Base-by-base conservation (phyloP, 768 basidiomycete genomes). In the Rhizopogon roseolus region DNA sequence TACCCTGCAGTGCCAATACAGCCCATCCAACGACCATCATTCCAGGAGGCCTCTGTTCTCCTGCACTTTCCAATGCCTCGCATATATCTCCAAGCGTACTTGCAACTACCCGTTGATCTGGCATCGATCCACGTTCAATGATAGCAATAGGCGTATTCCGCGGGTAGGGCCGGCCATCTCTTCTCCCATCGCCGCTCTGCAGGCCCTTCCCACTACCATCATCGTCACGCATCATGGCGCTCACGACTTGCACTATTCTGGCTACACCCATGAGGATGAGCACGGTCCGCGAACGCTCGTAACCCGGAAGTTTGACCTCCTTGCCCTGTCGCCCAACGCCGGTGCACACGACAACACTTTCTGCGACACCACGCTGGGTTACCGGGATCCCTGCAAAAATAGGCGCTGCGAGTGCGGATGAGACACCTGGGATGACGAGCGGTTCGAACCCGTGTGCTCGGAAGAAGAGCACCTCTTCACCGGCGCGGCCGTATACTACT, bases 21-120 rank as follows among this genome's bases (percentile, higher is more conserved):
- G 86, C 79, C 95, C 95, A 99, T 2, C 97, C 97, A 60, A 99
- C 78, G 29, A 98, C 78, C 66, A 98, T 88, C 90, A 99, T 94
- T 8, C 94, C 97, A 0, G 97, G 97, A 16, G 95, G 93, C 36
- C 95, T 73, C 67, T 98, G 94, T 61, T 92, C 89, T 7, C 89
- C 93, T 2, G 79, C 72, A 56, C 79, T 81, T 53, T 86, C 85
- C 66, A 98, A 66, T 1, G 88, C 93, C 16, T 68, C 70, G 14
- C 79, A 81, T 38, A 98, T 81, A 61, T 86, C 78, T 52, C 71
- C 76, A 46, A 99, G 66, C 1, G 94, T 98, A 16, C 87, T 88
- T 28, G 77, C 76, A 19, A 97, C 76, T 2, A 90, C 82, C 13
- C 97, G 75, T 70, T 98, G 97, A 70, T 99, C 97, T 0, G 88